Evolutionary conservation across 805 yeast genomes (phyloP).

Genomic region (Nakazawaea populi): DNA sequence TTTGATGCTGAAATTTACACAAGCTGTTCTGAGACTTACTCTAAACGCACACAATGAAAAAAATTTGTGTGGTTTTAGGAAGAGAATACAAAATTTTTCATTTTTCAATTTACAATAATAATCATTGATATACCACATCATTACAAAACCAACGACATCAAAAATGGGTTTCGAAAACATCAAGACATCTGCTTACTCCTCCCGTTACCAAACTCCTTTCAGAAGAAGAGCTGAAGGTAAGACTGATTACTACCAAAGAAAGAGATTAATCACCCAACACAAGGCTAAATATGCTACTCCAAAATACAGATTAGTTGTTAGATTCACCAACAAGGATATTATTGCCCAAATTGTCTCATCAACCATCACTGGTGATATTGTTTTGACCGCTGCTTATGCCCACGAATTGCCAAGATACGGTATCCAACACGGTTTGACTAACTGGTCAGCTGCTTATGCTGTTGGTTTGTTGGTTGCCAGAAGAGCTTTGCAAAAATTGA

Average conservation of each 20-base stretch:
- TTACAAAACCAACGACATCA: slow-evolving; percentile 4
- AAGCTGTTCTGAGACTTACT: too few species aligned
- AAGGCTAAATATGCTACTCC: slow-evolving; percentile 99
- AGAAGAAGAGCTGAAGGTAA: slow-evolving; percentile 99
- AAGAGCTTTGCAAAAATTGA: slow-evolving; percentile 96
- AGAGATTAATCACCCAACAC: slow-evolving; percentile 99
- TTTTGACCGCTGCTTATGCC: slow-evolving; percentile 95
- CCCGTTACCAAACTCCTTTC: slow-evolving; percentile 99
- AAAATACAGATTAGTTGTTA: slow-evolving; percentile 98
- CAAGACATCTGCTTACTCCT: slow-evolving; percentile 92
- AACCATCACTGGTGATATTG: slow-evolving; percentile 94
- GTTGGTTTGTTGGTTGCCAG: slow-evolving; percentile 98
- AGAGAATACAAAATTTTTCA: neutral
- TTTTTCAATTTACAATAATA: neutral
- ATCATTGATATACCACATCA: too few species aligned
- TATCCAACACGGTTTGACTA: slow-evolving; percentile 96
- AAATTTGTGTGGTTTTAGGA: too few species aligned
- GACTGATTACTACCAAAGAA: slow-evolving; percentile 99
- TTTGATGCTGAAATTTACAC: too few species aligned
- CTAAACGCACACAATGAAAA: too few species aligned
- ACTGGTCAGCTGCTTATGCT: slow-evolving; percentile 99
- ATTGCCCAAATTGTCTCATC: slow-evolving; percentile 96
- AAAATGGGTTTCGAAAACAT: slow-evolving; percentile 72
- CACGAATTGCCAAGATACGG: slow-evolving; percentile 99
- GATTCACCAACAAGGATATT: slow-evolving; percentile 99